Base-by-base conservation (phyloP, 1,284 basidiomycete genomes). In the Ustilago esculenta region DNA sequence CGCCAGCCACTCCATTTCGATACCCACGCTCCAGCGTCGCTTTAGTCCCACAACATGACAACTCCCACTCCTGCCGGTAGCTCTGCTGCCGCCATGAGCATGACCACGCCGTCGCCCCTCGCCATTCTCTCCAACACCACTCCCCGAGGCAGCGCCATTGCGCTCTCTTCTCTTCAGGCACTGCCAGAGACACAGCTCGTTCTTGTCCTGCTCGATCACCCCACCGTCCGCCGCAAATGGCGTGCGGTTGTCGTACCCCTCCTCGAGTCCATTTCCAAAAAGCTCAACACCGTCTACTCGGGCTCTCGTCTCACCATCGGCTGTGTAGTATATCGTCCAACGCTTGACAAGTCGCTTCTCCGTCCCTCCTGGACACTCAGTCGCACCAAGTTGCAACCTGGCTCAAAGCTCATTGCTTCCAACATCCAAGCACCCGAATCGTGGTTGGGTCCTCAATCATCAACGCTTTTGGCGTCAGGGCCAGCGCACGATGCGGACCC, bases 111-210 rank as follows among this genome's bases (percentile, higher is more conserved):
- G 5, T 69, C 66, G 9, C 66, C 66, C 0, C 66, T 69, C 15
- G 50, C 65, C 43, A 51, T 53, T 17, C 50, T 63, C 18, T 59
- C 59, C 45, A 52, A 47, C 36, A 47, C 47, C 1, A 70, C 60
- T 14, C 67, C 67, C 1, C 37, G 56, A 11, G 35, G 32, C 35
- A 36, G 43, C 20, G 53, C 67, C n/a, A 53, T 65, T 30, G 58
- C 63, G 1, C 47, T 71, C 12, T 66, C 68, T 5, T 53, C 54
- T 3, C 51, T 66, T 0, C 58, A 61, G 11, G 57, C 68, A 1
- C 29, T 71, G 2, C 63, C 63, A n/a, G 68, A 71, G 39, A 53
- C 68, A 0, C 68, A 66, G 40, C 54, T 71, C 15, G 68, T 67
- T 5, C 41, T 61, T 15, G 58, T 67, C 12, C 37, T 71, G 14